Evolutionary conservation across 129 eudicot species (phyloP), one percentile per base, ranked within the genome.

Genomic region (Rutidosis leptorrhynchoides): DNA sequence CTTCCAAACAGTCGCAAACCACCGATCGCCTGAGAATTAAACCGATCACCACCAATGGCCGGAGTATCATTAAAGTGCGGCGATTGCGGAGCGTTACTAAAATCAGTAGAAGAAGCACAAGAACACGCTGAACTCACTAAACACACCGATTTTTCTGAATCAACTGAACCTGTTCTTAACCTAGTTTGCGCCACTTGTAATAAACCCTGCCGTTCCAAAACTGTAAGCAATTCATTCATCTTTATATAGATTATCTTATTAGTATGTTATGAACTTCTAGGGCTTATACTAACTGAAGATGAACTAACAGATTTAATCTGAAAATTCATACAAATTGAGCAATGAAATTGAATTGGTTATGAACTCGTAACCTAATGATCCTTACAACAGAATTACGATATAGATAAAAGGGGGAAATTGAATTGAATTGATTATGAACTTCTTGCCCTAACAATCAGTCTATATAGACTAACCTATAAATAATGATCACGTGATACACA

Each of bases 71-170:
- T 94, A 19, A 74, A 84, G 78, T 94, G 99, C 73, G 95, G 97
- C 5, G 92, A 89, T 28, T 94, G 99, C 24, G 99, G 99, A 14
- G 62, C 87, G 63, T 78, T 94, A 3, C 67, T 94, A 65, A 86
- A 80, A 85, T 94, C 99, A 2, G 99, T 94, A 5, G 99, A 84
- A 70, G 99, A 94, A 82, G 99, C 99, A 0, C 97, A 94, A 53
- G 86, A 94, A 60, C 99, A 94, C 79, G 99, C 99, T 22, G 96
- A 94, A 64, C 79, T 86, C 43, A 89, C 97, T 40, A 78, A 79
- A 21, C 99, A 94, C 80, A 21, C 90, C 56, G 82, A 89, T 82
- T 94, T 94, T 79, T 58, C 78, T 1, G 99, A 94, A 80, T 94
- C 99, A 35, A 94, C 95, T 19, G 97, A 94, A 67, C 64, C 99